A percentile compares a stretch with the other conserved stretches of the same genome.
phyloP scores from a whole-genome alignment of 306 rosid genomes.

The Quercus bicolor region DNA sequence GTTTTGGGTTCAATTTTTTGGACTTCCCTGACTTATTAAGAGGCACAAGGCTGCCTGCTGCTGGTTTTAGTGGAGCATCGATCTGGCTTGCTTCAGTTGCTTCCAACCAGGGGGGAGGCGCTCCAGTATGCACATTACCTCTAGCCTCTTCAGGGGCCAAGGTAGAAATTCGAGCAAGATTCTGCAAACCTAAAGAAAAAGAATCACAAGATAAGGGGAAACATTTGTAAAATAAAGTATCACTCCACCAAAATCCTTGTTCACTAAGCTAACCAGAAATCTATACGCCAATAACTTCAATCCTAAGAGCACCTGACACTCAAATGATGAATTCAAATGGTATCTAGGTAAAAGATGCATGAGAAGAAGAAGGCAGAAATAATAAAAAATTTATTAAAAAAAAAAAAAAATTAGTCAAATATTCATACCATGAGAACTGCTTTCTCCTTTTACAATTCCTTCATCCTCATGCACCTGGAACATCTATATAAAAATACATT shows the following conservation, averaged over 20 bases:
- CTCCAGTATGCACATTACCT: constrained; percentile 71
- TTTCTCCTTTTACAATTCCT: constrained; percentile 35
- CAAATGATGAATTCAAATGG: constrained; percentile 11
- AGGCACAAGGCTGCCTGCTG: constrained; percentile 26
- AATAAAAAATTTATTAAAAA: neutral
- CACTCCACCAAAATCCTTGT: constrained; percentile 4
- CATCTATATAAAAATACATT: constrained; percentile 29
- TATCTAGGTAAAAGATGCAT: constrained; percentile 2
- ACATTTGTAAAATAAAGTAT: neutral
- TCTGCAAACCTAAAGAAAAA: constrained; percentile 52
- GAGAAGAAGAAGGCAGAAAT: neutral
- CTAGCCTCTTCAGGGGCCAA: constrained; percentile 33
- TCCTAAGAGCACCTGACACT: neutral
- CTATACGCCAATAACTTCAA: neutral
- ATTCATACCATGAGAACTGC: constrained; percentile 53
- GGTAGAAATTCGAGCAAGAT: constrained; percentile 41
- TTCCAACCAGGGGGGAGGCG: constrained; percentile 83
- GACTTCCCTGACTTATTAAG: constrained; percentile 48
- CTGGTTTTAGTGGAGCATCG: constrained; percentile 29
- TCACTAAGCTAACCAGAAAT: constrained; percentile 10
- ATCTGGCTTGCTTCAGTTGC: constrained; percentile 45
- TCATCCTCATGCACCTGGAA: constrained; percentile 38
- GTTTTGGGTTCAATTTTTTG: constrained; percentile 70
- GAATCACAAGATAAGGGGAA: constrained; percentile 25
- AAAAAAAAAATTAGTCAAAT: neutral